Base-by-base conservation (phyloP, 768 basidiomycete species). In the Lactifluus pinguis region DNA sequence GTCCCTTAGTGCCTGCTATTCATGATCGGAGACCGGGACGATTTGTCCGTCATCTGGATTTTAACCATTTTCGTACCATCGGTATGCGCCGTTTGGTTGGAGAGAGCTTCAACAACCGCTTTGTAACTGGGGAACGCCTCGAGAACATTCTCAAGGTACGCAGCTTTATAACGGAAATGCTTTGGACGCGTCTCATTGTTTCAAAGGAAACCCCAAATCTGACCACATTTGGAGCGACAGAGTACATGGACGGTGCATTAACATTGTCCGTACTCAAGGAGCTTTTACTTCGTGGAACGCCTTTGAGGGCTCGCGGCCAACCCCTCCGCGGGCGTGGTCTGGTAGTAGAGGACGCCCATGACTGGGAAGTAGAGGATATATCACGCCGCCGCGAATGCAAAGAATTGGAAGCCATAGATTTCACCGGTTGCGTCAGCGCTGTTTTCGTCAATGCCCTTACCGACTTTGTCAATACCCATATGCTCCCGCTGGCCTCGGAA, bases 231-330 rank as follows among this genome's bases (percentile, higher is more conserved):
- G 95, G 95, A n/a, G 94, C 92, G 6, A 98, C 95, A 2, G 95
- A 99, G 72, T 99, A 98, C 71, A 98, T 99, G 91, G 95, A 99
- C 66, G 87, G 90, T 4, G 87, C 95, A 0, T 77, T 99, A 45
- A 90, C 87, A 13, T 76, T 89, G 15, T 78, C 86, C 0, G 94
- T 98, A 17, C 76, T 99, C 11, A 89, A 85, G 56, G 95, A 98
- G 69, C 75, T 99, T 17, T 85, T 99, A 68, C 83, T 98, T 62
- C 86, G 95, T 32, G 95, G 95, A 30, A 74, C 77, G 7, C 80
- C 83, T 9, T 86, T 86, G 30, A 82, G 84, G 45, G 83, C 83
- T 0, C 78, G 87, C 13, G 85, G 87, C 0, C 83, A 85, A 21
- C 83, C 83, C 11, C 77, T 80, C 11, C 83, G 89, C 53, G 84